Base-by-base conservation (phyloP, 2,329 filamentous ascomycete genomes). In the Aspergillus texensis region DNA sequence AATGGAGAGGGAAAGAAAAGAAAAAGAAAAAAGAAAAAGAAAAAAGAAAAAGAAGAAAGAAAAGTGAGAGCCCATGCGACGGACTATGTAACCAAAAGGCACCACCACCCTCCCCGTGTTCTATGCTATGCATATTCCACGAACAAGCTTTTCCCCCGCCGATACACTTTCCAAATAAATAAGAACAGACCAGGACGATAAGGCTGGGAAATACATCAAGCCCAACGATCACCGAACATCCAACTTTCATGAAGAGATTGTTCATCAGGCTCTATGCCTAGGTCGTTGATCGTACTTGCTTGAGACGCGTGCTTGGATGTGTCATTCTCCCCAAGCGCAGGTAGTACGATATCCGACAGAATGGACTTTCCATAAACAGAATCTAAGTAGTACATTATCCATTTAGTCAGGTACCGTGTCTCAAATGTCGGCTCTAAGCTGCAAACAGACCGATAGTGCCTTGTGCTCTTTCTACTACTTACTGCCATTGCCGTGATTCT, bases 161-260 rank as follows among this genome's bases (percentile, higher is more conserved):
- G 34, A 14, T 48, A 26, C 24, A 19, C 9, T 24, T 26, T 10
- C 45, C 24, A 16, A 50, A 28, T 28, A 19, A 52, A 26, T 48
- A 36, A 34, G 43, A 50, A 32, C 21, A 10, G 53, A n/a, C 34
- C 14, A 36, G 34, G 28, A 50, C 26, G 48, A 67, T 65, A 62
- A 64, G 55, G 52, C 62, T 57, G 60, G 55, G 57, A 50, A 46
- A 67, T 58, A 32, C 48, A 43, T 30, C 62, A 71, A 53, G 65
- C 66, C 64, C 69, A 70, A 45, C 65, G 65, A 46, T 69, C 68
- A 52, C 64, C 64, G 52, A 67, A 59, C 57, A 63, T 64, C 68
- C 65, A 67, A 28, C 57, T 50, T 36, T 59, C 62, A 55, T 65
- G 63, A n/a, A 66, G 53, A 26, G 61, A 56, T 48, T 26, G 21